Conservation (phyloP, 306 rosid genomes). For the Senna siamea region DNA sequence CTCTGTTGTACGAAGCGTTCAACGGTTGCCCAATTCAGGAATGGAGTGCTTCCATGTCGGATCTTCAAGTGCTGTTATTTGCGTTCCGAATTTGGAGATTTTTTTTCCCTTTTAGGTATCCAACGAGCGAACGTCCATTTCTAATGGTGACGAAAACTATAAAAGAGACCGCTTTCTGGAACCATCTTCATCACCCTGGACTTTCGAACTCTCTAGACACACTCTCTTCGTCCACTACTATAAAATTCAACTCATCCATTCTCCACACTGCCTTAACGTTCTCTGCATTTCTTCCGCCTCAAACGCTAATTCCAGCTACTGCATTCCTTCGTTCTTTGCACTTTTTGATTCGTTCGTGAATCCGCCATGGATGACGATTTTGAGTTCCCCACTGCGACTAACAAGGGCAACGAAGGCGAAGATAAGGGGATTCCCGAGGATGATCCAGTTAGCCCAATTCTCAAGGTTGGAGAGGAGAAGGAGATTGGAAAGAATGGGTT, state of each 20-base stretch:
- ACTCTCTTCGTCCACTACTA: neutral
- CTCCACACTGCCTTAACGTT: neutral
- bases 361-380: conserved; percentile 65
- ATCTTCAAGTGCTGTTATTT: neutral
- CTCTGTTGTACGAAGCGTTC: no score
- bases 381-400: conserved; percentile 47
- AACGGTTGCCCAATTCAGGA: neutral
- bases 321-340: no score
- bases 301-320: no score
- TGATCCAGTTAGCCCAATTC: conserved; percentile 33
- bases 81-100: neutral
- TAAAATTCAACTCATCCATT: conserved; percentile 4
- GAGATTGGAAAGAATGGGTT: conserved; percentile 74
- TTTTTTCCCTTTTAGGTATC: neutral
- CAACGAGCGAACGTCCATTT: neutral
- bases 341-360: neutral
- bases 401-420: conserved; percentile 33
- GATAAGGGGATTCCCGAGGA: conserved; percentile 58
- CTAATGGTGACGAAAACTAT: neutral
- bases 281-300: neutral
- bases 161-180: conserved; percentile 36
- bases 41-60: neutral
- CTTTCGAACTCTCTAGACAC: conserved; percentile 41
- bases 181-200: conserved; percentile 31
- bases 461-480: conserved; percentile 79